Evolutionary conservation across 2,329 filamentous ascomycete genomes (phyloP).

Genomic region (Ceratocystis huliohia): DNA sequence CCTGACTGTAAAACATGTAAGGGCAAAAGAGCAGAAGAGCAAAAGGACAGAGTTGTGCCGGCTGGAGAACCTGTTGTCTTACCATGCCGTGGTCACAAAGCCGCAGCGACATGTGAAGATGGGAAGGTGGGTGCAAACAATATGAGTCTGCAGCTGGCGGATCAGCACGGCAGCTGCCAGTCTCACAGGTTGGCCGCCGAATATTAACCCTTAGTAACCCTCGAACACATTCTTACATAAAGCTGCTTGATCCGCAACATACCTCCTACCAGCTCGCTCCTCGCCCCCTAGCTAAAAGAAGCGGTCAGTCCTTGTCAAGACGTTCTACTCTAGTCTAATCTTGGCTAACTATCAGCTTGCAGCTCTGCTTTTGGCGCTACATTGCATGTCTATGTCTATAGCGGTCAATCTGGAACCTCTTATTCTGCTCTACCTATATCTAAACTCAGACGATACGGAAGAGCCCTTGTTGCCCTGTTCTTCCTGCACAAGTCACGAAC

Average conservation of each 20-base stretch:
- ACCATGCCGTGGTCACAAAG: background rate
- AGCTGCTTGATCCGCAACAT: background rate
- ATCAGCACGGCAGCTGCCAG: background rate
- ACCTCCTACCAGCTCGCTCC: background rate
- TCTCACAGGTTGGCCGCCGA: background rate
- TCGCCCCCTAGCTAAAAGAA: background rate
- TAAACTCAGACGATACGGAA: background rate
- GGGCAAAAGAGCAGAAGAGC: background rate
- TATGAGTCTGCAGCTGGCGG: background rate
- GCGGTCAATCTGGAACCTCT: background rate
- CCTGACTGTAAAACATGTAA: too few relatives aligned
- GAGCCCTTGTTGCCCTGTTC: background rate
- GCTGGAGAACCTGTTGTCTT: background rate
- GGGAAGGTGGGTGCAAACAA: background rate
- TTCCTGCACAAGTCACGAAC: background rate
- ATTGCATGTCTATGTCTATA: background rate
- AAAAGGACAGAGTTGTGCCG: background rate
- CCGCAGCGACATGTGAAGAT: background rate
- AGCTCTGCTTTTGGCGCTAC: background rate
- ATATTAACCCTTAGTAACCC: background rate
- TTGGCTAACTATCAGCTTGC: background rate
- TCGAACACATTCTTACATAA: too few relatives aligned
- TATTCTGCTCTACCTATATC: too few relatives aligned
- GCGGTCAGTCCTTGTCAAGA: constrained; percentile 1
- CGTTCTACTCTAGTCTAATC: background rate